Percentiles rank a stretch among this genome's conserved stretches.
Conservation (phyloP, 2,329 filamentous ascomycete genomes). For the Hypomyces rosellus region DNA sequence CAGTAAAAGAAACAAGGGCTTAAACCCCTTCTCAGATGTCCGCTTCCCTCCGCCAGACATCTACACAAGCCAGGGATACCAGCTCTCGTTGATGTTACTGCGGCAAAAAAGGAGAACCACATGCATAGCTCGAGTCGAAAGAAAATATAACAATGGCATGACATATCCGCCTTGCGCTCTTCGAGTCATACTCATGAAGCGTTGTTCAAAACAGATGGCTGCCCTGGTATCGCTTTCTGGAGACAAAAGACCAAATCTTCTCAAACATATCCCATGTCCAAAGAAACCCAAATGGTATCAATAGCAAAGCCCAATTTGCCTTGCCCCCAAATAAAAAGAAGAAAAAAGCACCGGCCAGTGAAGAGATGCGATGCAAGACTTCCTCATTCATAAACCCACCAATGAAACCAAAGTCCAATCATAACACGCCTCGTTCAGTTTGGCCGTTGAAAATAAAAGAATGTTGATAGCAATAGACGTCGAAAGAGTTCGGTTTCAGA, state of each 20-base stretch:
- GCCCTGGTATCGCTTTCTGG: neutral
- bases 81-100: neutral
- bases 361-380: conserved; percentile 5
- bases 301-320: conserved; percentile 6
- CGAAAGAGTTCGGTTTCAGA: neutral
- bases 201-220: neutral
- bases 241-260: neutral
- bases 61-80: too few relatives aligned
- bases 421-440: conserved; percentile 6
- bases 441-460: conserved; percentile 6
- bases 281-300: conserved; percentile 14
- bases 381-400: conserved; percentile 5
- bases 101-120: neutral
- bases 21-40: too few relatives aligned
- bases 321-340: neutral
- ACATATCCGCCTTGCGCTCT: neutral
- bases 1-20: neutral
- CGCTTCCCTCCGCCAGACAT: too few relatives aligned
- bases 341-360: conserved; percentile 5
- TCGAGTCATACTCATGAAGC: neutral
- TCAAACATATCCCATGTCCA: neutral
- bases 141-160: neutral
- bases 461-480: conserved; percentile 1
- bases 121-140: neutral
- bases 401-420: conserved; percentile 5